Percentiles rank a stretch among this genome's conserved stretches.
Conservation (phyloP, 805 yeast species). For the Starmerella ratchasimensis region DNA sequence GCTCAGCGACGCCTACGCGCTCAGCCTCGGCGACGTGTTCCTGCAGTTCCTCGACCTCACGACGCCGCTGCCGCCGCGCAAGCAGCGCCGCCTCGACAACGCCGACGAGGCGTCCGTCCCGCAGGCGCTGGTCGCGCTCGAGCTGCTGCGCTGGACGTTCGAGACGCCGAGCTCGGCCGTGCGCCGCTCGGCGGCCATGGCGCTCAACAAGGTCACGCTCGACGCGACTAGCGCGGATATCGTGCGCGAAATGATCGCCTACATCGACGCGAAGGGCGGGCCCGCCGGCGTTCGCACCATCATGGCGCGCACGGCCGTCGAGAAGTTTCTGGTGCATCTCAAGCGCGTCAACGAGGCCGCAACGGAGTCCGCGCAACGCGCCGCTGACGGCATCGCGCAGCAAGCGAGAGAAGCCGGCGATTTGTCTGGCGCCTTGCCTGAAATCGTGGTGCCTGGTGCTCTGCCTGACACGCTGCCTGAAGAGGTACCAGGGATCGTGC, state of each 20-base stretch:
- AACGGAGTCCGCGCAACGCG: no score
- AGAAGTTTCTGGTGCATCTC: not conserved
- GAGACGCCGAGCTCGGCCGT: not conserved
- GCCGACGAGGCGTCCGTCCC: constrained; percentile 2
- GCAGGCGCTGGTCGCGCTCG: constrained; percentile 9
- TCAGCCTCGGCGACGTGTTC: constrained; percentile 34
- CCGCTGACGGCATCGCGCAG: no score
- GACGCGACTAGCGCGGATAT: no score
- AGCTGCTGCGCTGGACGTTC: constrained; percentile 2
- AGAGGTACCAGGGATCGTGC: no score
- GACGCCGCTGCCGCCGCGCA: constrained; percentile 37
- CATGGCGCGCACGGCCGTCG: no score
- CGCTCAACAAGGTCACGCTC: constrained; percentile 8
- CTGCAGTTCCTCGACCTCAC: constrained; percentile 68
- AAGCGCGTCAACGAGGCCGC: not conserved
- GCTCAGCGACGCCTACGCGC: constrained; percentile 22
- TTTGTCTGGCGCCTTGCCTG: no score
- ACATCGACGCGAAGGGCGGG: no score
- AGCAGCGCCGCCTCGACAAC: not conserved
- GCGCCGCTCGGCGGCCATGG: constrained; percentile 6
- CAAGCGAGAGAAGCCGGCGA: no score
- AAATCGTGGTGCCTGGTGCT: no score
- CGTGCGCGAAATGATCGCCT: no score
- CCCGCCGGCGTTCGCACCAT: no score
- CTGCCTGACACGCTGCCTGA: no score